Base-by-base conservation (phyloP, 352 stramenopile species). In the Blastocystis sp. region DNA sequence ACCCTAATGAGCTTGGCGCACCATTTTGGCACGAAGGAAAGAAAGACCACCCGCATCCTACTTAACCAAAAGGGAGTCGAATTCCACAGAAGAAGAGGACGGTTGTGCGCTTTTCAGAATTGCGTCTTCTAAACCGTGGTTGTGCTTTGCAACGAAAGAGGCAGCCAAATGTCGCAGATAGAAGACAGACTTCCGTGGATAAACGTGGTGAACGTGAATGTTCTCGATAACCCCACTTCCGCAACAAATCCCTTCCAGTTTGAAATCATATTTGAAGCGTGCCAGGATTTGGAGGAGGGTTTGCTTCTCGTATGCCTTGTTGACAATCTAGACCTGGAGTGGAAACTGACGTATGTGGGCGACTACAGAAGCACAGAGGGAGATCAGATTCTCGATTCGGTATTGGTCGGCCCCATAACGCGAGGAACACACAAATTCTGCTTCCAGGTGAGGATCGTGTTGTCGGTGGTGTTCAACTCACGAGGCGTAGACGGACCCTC, bases 341-440 rank as follows among this genome's bases (percentile, higher is more conserved):
- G 96, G 97, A 98, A 98, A 91, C 96, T 99, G 77, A 96, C 96
- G 59, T 99, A 99, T 91, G 96, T 99, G 0, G 96, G 96, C 28
- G 97, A 93, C 74, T 96, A 96, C 14, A 95, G 98, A 87, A 95
- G 98, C 86, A 93, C 95, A 43, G 95, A 92, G 67, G 92, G 94
- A n/a, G 97, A 99, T 92, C 95, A 98, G 90, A 93, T 98, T 52
- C 92, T 99, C 3, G 96, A 99, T 88, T 96, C 98, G 91, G 95
- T 99, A 79, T 93, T 98, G 56, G 97, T 99, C 0, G 97, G 97
- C 10, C 97, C 97, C 0, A 95, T 99, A 45, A 95, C 96, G 19
- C 94, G 98, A 2, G 97, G 97, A 66, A 95, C 96, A 48, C 98
- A 98, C 92, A 98, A 98, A 91, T 99, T 99, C 91, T 93, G 98